These are phyloP conservation scores for Piper longum DNA, from an alignment of 164 flowering plant species.

Conservation along the genomic window DNA sequence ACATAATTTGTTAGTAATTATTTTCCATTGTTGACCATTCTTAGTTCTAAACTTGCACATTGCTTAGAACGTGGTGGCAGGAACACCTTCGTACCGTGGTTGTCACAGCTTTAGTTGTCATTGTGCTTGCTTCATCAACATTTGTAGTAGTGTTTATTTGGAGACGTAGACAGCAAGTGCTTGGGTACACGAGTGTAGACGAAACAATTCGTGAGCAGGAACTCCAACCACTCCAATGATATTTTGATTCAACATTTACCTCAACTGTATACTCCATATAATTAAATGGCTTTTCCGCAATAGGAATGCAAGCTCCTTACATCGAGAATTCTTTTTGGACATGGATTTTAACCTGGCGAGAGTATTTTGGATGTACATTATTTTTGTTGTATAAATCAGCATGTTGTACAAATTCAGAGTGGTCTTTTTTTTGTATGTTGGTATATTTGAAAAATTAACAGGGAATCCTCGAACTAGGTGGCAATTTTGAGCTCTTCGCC, in stretches of 20 bases:
- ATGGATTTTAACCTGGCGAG: background rate
- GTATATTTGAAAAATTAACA: background rate
- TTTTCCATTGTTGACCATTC: background rate
- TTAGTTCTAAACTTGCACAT: background rate
- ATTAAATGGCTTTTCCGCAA: background rate
- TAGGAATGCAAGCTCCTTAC: background rate
- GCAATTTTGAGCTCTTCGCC: background rate
- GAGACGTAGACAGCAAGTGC: conserved; percentile 7
- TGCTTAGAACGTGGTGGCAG: conserved; percentile 9
- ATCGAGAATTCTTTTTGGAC: background rate
- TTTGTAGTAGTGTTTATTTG: conserved; percentile 5
- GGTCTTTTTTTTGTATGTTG: background rate
- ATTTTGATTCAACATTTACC: background rate
- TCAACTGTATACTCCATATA: background rate
- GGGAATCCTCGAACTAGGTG: background rate
- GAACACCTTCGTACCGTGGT: conserved; percentile 2
- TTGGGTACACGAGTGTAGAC: conserved; percentile 9
- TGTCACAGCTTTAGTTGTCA: conserved; percentile 1
- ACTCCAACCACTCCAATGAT: conserved; percentile 4
- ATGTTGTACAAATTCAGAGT: background rate
- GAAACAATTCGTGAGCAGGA: conserved; percentile 6
- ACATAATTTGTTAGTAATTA: background rate
- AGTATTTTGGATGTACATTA: background rate
- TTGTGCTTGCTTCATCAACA: conserved; percentile 2
- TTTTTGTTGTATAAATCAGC: background rate